Conservation (phyloP, 2,329 filamentous ascomycete species). For the Sporothrix humicola region DNA sequence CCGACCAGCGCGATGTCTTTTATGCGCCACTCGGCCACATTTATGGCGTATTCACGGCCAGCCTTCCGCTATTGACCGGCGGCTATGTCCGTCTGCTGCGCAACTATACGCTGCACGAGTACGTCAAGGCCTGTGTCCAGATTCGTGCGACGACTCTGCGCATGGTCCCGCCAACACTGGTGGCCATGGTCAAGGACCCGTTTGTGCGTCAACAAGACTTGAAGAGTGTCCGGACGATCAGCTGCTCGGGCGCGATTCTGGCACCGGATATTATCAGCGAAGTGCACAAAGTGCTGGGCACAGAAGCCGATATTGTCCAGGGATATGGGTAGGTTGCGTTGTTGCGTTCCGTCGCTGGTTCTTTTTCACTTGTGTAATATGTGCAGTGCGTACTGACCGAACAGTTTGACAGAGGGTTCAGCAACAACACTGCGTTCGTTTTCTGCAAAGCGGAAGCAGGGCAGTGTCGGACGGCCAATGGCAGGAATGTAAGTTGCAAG, state of each 20-base stretch:
- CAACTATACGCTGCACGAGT: conserved; percentile 20
- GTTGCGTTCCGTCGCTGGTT: neutral
- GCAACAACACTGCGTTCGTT: conserved; percentile 7
- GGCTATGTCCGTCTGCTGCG: conserved; percentile 23
- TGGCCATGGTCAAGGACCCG: conserved; percentile 29
- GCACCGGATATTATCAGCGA: conserved; percentile 25
- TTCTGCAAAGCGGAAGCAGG: conserved; percentile 12
- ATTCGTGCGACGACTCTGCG: conserved; percentile 9
- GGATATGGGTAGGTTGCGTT: conserved; percentile 26
- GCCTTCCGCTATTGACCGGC: neutral
- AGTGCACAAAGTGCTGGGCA: conserved; percentile 22
- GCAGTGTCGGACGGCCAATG: conserved; percentile 16
- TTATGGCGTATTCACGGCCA: conserved; percentile 25
- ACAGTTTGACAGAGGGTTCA: conserved; percentile 24
- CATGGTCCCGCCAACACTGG: conserved; percentile 22
- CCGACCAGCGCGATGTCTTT: conserved; percentile 23
- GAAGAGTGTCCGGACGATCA: neutral
- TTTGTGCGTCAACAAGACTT: conserved; percentile 9
- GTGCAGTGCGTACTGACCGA: neutral
- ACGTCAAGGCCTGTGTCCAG: neutral
- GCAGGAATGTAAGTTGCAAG: conserved; percentile 22
- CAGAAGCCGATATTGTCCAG: conserved; percentile 7
- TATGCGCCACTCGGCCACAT: conserved; percentile 27
- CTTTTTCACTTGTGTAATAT: neutral
- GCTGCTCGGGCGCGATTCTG: conserved; percentile 19